Percentiles rank a stretch among this genome's conserved stretches.
Evolutionary conservation across 352 stramenopile genomes (phyloP).

Genomic region (Discostella stelligera): DNA sequence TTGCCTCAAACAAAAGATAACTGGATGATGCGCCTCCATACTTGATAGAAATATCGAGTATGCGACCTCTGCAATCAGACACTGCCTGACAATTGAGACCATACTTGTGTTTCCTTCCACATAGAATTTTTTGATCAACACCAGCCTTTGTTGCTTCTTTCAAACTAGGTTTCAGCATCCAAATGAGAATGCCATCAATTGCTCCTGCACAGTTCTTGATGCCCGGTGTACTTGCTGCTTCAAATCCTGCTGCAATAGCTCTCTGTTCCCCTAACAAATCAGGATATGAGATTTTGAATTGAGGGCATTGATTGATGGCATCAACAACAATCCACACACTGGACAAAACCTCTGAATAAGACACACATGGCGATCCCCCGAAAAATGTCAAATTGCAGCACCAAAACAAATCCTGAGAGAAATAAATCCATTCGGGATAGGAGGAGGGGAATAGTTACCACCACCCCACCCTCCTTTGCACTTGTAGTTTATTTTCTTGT

Average conservation of each 20-base stretch:
- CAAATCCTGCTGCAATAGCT: conserved; percentile 41
- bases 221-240: conserved; percentile 7
- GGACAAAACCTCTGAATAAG: conserved; percentile 17
- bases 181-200: conserved; percentile 54
- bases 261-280: conserved; percentile 22
- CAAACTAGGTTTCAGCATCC: conserved; percentile 39
- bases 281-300: conserved; percentile 31
- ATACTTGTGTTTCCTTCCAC: conserved; percentile 41
- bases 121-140: conserved; percentile 42
- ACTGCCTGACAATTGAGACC: conserved; percentile 45
- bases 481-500: neutral
- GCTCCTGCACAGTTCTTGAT: conserved; percentile 29
- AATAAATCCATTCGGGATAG: conserved; percentile 34
- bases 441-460: neutral
- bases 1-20: conserved; percentile 14
- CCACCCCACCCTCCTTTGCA: neutral
- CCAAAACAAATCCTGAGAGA: conserved; percentile 14
- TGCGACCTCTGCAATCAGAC: conserved; percentile 15
- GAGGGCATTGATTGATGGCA: conserved; percentile 32
- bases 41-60: conserved; percentile 40
- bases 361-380: conserved; percentile 1
- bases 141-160: conserved; percentile 17
- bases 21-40: conserved; percentile 31
- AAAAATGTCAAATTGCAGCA: conserved; percentile 33
- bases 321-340: conserved; percentile 41